Percentiles rank a stretch among this genome's conserved stretches.
phyloP scores from a whole-genome alignment of 306 rosid species.

The Vigna mungo region DNA sequence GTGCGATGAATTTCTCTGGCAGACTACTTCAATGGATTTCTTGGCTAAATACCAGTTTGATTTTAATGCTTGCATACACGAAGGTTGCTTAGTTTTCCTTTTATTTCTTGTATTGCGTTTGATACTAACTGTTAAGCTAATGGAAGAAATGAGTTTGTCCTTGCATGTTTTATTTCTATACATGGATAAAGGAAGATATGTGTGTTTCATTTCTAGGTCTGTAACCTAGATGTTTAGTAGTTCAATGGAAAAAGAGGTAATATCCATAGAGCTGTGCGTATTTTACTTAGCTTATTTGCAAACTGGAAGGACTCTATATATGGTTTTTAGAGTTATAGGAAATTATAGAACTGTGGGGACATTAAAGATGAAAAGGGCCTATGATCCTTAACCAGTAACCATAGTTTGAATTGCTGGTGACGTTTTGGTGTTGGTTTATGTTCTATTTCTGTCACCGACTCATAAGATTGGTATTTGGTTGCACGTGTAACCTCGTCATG shows the following conservation, averaged over 20 bases:
- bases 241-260: slow-evolving; percentile 27
- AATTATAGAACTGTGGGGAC: slow-evolving; percentile 3
- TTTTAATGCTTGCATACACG: slow-evolving; percentile 83
- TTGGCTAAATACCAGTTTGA: slow-evolving; percentile 91
- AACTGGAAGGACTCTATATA: neutral
- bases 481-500: slow-evolving; percentile 21
- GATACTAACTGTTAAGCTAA: neutral
- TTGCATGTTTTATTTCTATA: slow-evolving; percentile 31
- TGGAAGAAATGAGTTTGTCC: slow-evolving; percentile 34
- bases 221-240: slow-evolving; percentile 16
- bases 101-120: slow-evolving; percentile 31
- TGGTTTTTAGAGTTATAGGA: slow-evolving; percentile 1
- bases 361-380: neutral
- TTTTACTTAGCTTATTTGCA: neutral
- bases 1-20: slow-evolving; percentile 82
- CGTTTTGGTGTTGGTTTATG: slow-evolving; percentile 20
- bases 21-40: slow-evolving; percentile 87
- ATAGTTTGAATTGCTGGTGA: slow-evolving; percentile 12
- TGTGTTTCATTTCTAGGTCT: slow-evolving; percentile 20
- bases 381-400: slow-evolving; percentile 3
- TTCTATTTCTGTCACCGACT: neutral
- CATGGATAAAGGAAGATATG: slow-evolving; percentile 18
- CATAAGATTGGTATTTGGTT: slow-evolving; percentile 6
- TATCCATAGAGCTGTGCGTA: neutral
- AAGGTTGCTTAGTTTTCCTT: slow-evolving; percentile 65